Evolutionary conservation across 2,329 filamentous ascomycete genomes (phyloP).

Genomic region (Fusarium neocosmosporiellum): DNA sequence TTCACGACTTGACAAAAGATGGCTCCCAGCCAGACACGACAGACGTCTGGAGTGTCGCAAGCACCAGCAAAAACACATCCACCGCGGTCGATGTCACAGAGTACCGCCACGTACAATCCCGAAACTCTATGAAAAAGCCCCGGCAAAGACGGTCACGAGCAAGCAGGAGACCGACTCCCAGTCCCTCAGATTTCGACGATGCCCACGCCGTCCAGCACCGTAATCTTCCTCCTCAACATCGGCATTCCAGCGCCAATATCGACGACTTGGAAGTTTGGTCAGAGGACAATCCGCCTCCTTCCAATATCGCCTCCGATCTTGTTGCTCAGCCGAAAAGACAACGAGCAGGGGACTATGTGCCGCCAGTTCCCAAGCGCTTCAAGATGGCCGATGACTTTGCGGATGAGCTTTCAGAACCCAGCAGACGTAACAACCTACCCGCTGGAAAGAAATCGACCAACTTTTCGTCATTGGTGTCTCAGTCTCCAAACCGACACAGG

Average conservation of each 20-base stretch:
- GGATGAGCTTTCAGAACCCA: conserved; percentile 44
- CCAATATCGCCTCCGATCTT: conserved; percentile 41
- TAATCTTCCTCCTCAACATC: conserved; percentile 24
- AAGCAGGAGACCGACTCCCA: neutral
- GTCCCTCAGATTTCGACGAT: conserved; percentile 19
- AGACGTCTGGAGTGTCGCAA: conserved; percentile 30
- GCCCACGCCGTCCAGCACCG: conserved; percentile 19
- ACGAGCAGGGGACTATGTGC: conserved; percentile 5
- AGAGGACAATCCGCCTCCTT: conserved; percentile 28
- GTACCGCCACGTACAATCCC: conserved; percentile 35
- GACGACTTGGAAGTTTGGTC: conserved; percentile 34
- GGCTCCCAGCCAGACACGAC: conserved; percentile 32
- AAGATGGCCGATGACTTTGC: conserved; percentile 34
- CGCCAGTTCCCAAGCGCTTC: conserved; percentile 21
- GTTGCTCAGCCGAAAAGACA: conserved; percentile 6
- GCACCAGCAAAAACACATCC: conserved; percentile 18
- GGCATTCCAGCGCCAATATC: conserved; percentile 29
- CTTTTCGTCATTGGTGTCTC: conserved; percentile 21
- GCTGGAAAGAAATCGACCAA: conserved; percentile 21
- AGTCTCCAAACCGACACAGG: neutral
- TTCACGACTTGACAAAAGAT: conserved; percentile 33
- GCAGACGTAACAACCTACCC: neutral
- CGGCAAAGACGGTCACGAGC: conserved; percentile 16
- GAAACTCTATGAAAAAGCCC: neutral
- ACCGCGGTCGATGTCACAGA: conserved; percentile 25